Evolutionary conservation across 805 yeast species (phyloP).

Genomic region (Yarrowia yakushimensis): DNA sequence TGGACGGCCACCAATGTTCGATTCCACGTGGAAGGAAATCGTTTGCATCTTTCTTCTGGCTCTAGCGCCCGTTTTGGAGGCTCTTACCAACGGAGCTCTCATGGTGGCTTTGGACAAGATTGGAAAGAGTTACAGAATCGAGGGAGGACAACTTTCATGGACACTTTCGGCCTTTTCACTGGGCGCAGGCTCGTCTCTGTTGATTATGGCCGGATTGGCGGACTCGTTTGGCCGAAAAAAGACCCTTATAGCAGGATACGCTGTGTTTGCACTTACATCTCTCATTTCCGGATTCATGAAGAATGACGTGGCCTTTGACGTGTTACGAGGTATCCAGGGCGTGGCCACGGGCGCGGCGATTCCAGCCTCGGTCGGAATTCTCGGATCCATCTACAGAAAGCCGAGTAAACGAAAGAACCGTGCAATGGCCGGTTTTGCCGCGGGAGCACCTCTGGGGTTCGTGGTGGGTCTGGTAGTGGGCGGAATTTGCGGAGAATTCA

Average conservation of each 20-base stretch:
- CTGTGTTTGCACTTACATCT: conserved; percentile 37
- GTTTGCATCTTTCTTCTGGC: conserved; percentile 38
- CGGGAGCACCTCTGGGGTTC: conserved; percentile 51
- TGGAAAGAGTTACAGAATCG: conserved; percentile 39
- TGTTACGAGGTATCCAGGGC: conserved; percentile 47
- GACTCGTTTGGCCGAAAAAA: conserved; percentile 47
- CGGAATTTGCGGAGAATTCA: conserved; percentile 43
- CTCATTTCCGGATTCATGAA: conserved; percentile 34
- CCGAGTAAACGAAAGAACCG: conserved; percentile 44
- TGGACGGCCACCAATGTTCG: not conserved
- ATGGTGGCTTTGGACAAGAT: conserved; percentile 42
- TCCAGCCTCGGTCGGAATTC: conserved; percentile 48
- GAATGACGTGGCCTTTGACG: conserved; percentile 39
- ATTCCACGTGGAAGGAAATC: conserved; percentile 33
- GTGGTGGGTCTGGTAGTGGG: conserved; percentile 45
- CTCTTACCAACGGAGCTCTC: conserved; percentile 40
- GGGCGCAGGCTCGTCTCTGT: conserved; percentile 45
- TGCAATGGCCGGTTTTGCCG: conserved; percentile 44
- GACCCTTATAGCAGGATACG: conserved; percentile 40
- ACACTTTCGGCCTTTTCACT: conserved; percentile 42
- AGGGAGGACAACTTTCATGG: conserved; percentile 48
- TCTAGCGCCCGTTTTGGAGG: conserved; percentile 44
- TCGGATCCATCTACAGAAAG: conserved; percentile 42
- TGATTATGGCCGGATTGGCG: conserved; percentile 47
- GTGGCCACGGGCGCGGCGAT: conserved; percentile 44